Evolutionary conservation across 169 alveolate species (phyloP).

Genomic region (Plasmodium knowlesi): DNA sequence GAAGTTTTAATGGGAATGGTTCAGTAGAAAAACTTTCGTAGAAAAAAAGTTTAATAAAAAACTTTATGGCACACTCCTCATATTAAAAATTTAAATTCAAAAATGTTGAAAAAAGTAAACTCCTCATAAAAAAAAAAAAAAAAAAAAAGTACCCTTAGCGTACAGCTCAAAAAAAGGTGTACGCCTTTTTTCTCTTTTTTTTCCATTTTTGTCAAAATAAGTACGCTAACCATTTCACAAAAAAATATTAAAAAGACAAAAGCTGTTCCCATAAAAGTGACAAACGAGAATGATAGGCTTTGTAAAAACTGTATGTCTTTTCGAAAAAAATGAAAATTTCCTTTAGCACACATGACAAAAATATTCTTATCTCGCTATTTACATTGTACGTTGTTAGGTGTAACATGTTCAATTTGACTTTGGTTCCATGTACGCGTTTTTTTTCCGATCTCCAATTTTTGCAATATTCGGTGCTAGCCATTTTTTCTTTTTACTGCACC

Average conservation of each 20-base stretch:
- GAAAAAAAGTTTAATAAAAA: background rate
- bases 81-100: too few species aligned
- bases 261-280: background rate
- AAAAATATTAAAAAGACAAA: background rate
- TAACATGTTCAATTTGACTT: background rate
- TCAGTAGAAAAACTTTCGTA: background rate
- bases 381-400: background rate
- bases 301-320: background rate
- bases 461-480: background rate
- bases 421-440: background rate
- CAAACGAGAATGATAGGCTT: background rate
- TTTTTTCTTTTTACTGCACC: background rate
- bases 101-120: background rate
- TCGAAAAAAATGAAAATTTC: background rate
- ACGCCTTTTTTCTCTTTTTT: background rate
- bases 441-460: background rate
- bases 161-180: background rate
- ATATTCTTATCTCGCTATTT: background rate
- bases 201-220: background rate
- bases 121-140: too few species aligned
- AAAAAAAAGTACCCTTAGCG: background rate
- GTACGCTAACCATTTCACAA: background rate
- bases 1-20: background rate
- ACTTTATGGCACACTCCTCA: background rate
- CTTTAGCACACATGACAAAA: background rate